Conservation (phyloP, 2,329 filamentous ascomycete species). For the Colletotrichum ledebouriae region DNA sequence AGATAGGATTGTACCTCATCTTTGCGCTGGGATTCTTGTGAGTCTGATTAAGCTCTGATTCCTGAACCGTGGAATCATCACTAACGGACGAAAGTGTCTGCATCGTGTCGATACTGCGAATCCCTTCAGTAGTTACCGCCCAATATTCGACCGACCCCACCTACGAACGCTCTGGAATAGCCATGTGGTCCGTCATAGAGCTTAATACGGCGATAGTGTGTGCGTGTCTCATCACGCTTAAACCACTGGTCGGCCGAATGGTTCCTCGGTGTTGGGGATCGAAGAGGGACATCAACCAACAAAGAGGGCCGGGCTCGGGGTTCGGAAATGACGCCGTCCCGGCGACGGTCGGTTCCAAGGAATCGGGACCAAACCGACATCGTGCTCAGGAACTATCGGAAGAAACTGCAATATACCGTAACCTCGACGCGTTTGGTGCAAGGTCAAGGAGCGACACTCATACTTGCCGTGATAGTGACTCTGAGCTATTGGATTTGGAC, state of each 20-base stretch:
- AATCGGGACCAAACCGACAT: neutral
- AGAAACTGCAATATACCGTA: neutral
- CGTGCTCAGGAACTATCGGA: neutral
- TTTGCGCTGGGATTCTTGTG: conserved; percentile 48
- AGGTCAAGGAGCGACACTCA: neutral
- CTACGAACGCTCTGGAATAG: conserved; percentile 43
- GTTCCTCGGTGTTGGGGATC: conserved; percentile 46
- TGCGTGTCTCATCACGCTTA: conserved; percentile 48
- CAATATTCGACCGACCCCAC: conserved; percentile 42
- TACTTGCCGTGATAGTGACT: neutral
- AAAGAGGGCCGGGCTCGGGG: neutral
- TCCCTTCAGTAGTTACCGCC: conserved; percentile 43
- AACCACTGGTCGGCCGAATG: conserved; percentile 46
- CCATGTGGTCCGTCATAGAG: conserved; percentile 47
- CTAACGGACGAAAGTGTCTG: conserved; percentile 43
- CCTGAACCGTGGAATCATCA: neutral
- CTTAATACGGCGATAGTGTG: conserved; percentile 48
- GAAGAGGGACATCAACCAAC: neutral
- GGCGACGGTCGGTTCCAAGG: conserved; percentile 13
- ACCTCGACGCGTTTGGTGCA: conserved; percentile 24
- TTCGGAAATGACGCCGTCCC: conserved; percentile 3
- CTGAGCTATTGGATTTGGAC: conserved; percentile 12
- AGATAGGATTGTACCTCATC: conserved; percentile 44
- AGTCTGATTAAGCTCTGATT: neutral
- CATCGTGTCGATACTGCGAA: conserved; percentile 46